Evolutionary conservation across 345 rosid species (phyloP).

Genomic region (Populus simonii): DNA sequence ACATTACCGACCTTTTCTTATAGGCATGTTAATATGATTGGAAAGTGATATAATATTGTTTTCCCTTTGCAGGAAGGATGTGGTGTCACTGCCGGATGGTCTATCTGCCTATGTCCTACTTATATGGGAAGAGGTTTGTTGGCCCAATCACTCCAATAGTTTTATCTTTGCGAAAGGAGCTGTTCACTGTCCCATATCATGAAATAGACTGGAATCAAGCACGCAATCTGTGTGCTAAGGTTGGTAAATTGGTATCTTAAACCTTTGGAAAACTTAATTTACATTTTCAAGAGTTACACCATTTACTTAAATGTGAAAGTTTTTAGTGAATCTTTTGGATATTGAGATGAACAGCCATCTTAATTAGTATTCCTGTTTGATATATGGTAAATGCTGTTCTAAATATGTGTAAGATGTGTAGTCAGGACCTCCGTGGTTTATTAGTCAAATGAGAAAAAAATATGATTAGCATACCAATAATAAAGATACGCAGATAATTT

Average conservation of each 20-base stretch:
- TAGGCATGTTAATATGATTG: background rate
- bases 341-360: background rate
- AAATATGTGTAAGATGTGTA: background rate
- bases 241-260: constrained; percentile 33
- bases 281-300: background rate
- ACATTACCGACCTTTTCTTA: background rate
- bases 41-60: background rate
- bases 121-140: constrained; percentile 92
- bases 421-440: background rate
- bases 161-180: constrained; percentile 85
- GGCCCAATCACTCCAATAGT: constrained; percentile 87
- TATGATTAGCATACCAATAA: background rate
- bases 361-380: background rate
- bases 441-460: background rate
- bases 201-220: constrained; percentile 85
- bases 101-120: constrained; percentile 93
- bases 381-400: background rate
- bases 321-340: background rate
- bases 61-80: constrained; percentile 77
- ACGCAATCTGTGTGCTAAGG: constrained; percentile 90
- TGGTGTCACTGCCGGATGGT: constrained; percentile 99
- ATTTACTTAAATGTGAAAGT: background rate
- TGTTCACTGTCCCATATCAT: constrained; percentile 73
- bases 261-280: background rate
- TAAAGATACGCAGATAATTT: background rate